Percentiles rank a stretch among this genome's conserved stretches.
Evolutionary conservation across 2,329 filamentous ascomycete genomes (phyloP).

Genomic region (Fusarium verticillioides): DNA sequence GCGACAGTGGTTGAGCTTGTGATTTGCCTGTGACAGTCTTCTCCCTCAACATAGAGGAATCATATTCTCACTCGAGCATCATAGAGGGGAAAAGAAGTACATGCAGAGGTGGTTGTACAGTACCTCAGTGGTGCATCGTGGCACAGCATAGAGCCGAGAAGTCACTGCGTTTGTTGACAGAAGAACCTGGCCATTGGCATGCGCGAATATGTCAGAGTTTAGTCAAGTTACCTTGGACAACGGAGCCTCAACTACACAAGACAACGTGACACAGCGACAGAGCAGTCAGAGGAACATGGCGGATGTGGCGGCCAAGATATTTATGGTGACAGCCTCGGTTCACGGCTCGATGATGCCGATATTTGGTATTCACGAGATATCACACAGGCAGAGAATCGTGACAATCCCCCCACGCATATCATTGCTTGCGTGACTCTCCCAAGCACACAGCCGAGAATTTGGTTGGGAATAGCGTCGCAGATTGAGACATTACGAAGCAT

Average conservation of each 20-base stretch:
- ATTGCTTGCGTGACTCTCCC: conserved; percentile 28
- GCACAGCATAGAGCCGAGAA: conserved; percentile 29
- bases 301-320: conserved; percentile 11
- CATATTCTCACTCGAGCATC: not conserved
- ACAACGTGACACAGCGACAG: not conserved
- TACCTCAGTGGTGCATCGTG: conserved; percentile 22
- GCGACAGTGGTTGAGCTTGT: conserved; percentile 18
- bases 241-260: conserved; percentile 30
- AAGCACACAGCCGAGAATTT: conserved; percentile 17
- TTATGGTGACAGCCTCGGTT: conserved; percentile 21
- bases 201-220: conserved; percentile 15
- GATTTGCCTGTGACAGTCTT: conserved; percentile 20
- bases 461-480: conserved; percentile 34
- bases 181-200: conserved; percentile 18
- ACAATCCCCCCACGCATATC: conserved; percentile 21
- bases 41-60: not conserved
- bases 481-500: conserved; percentile 34
- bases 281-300: not conserved
- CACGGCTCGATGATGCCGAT: conserved; percentile 22
- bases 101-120: not conserved
- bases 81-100: not conserved
- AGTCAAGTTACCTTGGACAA: not conserved
- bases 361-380: not conserved
- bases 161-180: not conserved
- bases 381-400: not conserved